A percentile compares a stretch with the other conserved stretches of the same genome.
phyloP scores from a whole-genome alignment of 2,329 filamentous ascomycete species.

The Xylaria sp. region DNA sequence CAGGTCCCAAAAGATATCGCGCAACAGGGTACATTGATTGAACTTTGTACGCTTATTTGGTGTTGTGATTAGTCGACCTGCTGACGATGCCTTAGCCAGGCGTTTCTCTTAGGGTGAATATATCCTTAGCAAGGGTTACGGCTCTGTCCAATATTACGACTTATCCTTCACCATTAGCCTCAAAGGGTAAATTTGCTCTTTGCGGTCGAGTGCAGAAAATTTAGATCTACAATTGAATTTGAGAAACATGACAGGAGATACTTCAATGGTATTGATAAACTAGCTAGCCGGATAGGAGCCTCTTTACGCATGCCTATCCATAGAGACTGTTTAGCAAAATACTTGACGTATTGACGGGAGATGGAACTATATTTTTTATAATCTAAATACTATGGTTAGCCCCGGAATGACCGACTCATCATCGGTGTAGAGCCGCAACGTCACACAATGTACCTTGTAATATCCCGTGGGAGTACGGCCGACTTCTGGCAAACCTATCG shows the following conservation, averaged over 20 bases:
- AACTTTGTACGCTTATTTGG: background rate
- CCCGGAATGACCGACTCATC: background rate
- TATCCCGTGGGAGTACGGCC: background rate
- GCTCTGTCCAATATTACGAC: background rate
- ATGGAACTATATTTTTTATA: background rate
- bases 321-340: background rate
- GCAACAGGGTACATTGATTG: background rate
- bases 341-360: background rate
- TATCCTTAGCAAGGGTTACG: background rate
- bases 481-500: background rate
- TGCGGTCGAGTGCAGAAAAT: background rate
- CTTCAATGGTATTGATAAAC: background rate
- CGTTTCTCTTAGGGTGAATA: background rate
- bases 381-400: background rate
- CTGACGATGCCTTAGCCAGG: background rate
- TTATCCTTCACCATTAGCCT: background rate
- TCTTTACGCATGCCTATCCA: background rate
- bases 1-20: background rate
- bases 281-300: background rate
- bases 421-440: background rate
- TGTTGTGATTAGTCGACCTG: background rate
- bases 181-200: background rate
- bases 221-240: background rate
- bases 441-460: slow-evolving; percentile 10
- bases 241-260: background rate